Evolutionary conservation across 78 protist genomes (phyloP).

Genomic region (Dictyostelium purpureum): DNA sequence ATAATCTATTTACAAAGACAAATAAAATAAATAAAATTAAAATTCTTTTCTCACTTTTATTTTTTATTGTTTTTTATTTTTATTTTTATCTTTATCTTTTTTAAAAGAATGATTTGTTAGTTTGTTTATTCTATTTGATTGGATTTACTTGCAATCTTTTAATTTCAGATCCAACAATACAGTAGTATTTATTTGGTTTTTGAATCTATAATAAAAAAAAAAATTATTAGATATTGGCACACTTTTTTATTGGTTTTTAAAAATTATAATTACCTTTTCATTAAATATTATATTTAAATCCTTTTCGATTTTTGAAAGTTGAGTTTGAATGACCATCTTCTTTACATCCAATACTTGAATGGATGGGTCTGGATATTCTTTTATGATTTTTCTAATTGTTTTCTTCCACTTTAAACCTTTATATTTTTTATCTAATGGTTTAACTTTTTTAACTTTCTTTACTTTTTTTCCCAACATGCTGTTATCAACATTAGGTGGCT

Average conservation of each 20-base stretch:
- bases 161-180: neutral
- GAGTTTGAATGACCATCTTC: neutral
- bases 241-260: neutral
- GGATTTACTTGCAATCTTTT: neutral
- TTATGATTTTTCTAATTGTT: neutral
- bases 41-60: too few species aligned
- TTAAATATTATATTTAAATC: neutral
- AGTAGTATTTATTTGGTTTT: neutral
- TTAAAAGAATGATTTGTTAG: too few species aligned
- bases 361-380: slow-evolving; percentile 1
- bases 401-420: slow-evolving; percentile 1
- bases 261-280: neutral
- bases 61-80: too few species aligned
- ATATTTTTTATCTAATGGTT: neutral
- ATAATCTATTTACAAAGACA: too few species aligned
- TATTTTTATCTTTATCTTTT: too few species aligned
- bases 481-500: neutral
- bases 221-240: neutral
- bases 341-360: neutral
- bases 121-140: neutral
- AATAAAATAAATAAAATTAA: too few species aligned
- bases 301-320: neutral
- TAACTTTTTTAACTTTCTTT: neutral
- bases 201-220: neutral
- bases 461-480: neutral